Conservation (phyloP, 805 yeast species). For the Ogataea trehaloabstinens region DNA sequence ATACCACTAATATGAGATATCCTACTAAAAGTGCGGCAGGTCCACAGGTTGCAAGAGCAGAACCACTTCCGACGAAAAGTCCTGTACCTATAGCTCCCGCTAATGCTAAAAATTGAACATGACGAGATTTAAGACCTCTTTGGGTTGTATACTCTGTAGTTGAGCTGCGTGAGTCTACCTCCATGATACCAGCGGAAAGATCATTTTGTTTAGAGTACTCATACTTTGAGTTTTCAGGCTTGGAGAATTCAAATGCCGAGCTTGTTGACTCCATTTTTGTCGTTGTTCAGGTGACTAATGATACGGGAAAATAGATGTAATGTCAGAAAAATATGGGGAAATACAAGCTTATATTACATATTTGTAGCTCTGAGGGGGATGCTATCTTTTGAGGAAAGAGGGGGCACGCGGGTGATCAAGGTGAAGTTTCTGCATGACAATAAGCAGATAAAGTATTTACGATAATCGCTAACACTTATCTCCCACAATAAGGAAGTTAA, state of each 20-base stretch:
- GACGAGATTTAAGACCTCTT: conserved; percentile 45
- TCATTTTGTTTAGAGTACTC: neutral
- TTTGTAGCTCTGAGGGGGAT: too few species aligned
- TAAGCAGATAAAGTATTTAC: too few species aligned
- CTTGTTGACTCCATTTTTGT: neutral
- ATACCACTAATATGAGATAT: conserved; percentile 59
- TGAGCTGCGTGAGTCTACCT: conserved; percentile 4
- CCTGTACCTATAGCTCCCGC: conserved; percentile 76
- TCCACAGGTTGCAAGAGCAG: conserved; percentile 30
- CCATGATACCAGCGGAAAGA: conserved; percentile 5
- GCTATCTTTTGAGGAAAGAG: too few species aligned
- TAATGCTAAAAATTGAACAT: conserved; percentile 63
- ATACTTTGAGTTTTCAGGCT: conserved; percentile 1
- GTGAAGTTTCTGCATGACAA: too few species aligned
- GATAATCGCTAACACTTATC: too few species aligned
- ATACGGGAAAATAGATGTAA: neutral
- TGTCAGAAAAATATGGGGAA: too few species aligned
- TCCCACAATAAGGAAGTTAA: too few species aligned
- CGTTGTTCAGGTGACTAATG: conserved; percentile 1
- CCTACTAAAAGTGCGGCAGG: conserved; percentile 48
- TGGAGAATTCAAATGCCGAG: too few species aligned
- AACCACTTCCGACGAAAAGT: conserved; percentile 50
- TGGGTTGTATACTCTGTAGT: conserved; percentile 25
- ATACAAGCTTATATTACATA: too few species aligned
- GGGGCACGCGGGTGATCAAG: too few species aligned